Base-by-base conservation (phyloP, 1,284 basidiomycete species). In the Ceratobasidium papillatum region DNA sequence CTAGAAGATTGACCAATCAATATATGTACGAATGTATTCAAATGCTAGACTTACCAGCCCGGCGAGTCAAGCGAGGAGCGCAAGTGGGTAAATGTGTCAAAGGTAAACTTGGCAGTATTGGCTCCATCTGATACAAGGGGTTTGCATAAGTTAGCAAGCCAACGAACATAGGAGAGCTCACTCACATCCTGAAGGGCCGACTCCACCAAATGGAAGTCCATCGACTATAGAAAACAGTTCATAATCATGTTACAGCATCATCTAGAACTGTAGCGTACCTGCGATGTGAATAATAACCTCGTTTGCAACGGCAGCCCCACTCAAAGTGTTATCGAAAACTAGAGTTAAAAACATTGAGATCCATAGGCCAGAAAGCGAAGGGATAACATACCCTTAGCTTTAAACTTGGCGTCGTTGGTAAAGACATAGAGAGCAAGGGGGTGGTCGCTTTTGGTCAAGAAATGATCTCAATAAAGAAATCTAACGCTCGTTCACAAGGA, bases 351-450 rank as follows among this genome's bases (percentile, higher is more conserved):
- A 25, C 43, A 27, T 14, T 52, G 27, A 62, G n/a, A 25, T 62
- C 22, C 30, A 51, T 62, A 27, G 17, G 22, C 41, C 14, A 8
- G 32, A 9, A 3, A 51, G 25, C 5, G n/a, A 43, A 22, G 27
- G 32, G 1, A 25, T 2, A 12, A 80, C 79, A 25, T 76, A 88
- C 91, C 86, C 81, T 90, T 90, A 25, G 85, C 81, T 81, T 92
- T 92, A 79, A 90, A 86, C 27, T 81, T 81, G 0, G 85, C 78
- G 78, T 91, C 87, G 69, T 86, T 81, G 0, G 91, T 85, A 83
- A 95, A 95, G 41, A 93, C 87, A 78, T 95, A 94, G 12, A 95
- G 82, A 0, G 89, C 87, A 7, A 95, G 86, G 1, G 94, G 92
- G 77, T 94, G 89, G 73, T 76, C 74, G 14, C 77, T 69, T n/a